Evolutionary conservation across 495 filamentous ascomycete genomes (phyloP).

Genomic region (Alectoria sarmentosa): DNA sequence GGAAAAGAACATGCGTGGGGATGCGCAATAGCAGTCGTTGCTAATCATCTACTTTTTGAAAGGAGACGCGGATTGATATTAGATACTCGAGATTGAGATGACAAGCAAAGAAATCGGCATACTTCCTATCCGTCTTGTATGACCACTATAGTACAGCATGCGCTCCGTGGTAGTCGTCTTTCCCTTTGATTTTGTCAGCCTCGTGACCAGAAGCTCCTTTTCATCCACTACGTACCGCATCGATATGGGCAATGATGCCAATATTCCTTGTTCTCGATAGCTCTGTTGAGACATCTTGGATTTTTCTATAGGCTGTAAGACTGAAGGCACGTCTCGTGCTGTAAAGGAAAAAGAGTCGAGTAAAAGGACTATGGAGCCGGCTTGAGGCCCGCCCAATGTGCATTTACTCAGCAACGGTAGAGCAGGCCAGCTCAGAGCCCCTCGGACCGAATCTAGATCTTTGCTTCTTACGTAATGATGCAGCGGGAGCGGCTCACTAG

Average conservation of each 20-base stretch:
- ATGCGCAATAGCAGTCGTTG: background rate
- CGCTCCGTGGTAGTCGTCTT: conserved; percentile 99
- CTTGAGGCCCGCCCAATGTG: conserved; percentile 3
- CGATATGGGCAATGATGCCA: conserved; percentile 98
- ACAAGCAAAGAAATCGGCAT: conserved; percentile 21
- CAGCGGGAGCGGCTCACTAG: background rate
- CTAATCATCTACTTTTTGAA: background rate
- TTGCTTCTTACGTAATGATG: background rate
- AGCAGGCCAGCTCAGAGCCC: no score
- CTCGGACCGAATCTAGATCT: no score
- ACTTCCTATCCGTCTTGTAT: conserved; percentile 80
- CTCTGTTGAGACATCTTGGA: conserved; percentile 12
- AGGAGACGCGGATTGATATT: background rate
- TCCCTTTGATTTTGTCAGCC: conserved; percentile 46
- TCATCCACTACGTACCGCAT: conserved; percentile 57
- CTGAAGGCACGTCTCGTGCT: background rate
- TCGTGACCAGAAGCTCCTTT: background rate
- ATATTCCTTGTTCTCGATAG: conserved; percentile 69
- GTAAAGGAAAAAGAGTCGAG: no score
- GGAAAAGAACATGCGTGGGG: background rate
- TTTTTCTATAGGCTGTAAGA: background rate
- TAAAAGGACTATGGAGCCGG: background rate
- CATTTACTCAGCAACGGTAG: no score
- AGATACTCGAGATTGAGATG: background rate
- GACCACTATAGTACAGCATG: conserved; percentile 96